A percentile compares a stretch with the other conserved stretches of the same genome.
Evolutionary conservation across 148 eudicot species (phyloP).

Genomic region (Camellia lanceoleosa): DNA sequence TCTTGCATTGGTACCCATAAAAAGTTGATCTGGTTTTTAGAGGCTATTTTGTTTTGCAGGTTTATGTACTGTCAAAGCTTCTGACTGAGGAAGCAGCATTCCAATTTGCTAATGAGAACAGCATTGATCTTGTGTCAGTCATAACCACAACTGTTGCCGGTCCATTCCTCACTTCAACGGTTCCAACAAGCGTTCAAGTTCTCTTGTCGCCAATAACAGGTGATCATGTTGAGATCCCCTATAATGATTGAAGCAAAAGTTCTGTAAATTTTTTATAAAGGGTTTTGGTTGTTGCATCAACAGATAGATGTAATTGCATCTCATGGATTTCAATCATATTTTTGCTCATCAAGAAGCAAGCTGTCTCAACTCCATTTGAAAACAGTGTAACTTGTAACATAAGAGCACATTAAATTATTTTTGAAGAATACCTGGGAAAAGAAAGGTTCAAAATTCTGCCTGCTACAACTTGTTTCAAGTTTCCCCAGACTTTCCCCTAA

Average conservation of each 20-base stretch:
- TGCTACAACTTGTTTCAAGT: background rate
- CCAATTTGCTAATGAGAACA: conserved; percentile 47
- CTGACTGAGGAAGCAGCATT: conserved; percentile 62
- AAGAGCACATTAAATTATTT: background rate
- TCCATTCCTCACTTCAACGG: conserved; percentile 59
- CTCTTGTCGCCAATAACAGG: conserved; percentile 77
- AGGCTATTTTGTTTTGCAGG: conserved; percentile 25
- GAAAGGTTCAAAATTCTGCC: background rate
- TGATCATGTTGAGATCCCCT: conserved; percentile 10
- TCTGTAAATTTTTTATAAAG: background rate
- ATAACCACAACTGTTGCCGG: conserved; percentile 71
- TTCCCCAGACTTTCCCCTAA: background rate
- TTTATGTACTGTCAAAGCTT: conserved; percentile 66
- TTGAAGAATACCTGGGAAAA: background rate
- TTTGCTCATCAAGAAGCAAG: background rate
- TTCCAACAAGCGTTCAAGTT: conserved; percentile 68
- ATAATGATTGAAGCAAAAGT: background rate
- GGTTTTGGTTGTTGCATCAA: background rate
- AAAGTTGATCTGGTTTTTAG: background rate
- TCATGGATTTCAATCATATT: background rate
- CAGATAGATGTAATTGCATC: background rate
- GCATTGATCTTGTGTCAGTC: conserved; percentile 59
- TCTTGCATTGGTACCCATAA: background rate
- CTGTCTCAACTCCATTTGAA: background rate
- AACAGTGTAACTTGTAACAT: background rate